phyloP scores from a whole-genome alignment of 139 green algal genomes.

The Ulvella scutata region DNA sequence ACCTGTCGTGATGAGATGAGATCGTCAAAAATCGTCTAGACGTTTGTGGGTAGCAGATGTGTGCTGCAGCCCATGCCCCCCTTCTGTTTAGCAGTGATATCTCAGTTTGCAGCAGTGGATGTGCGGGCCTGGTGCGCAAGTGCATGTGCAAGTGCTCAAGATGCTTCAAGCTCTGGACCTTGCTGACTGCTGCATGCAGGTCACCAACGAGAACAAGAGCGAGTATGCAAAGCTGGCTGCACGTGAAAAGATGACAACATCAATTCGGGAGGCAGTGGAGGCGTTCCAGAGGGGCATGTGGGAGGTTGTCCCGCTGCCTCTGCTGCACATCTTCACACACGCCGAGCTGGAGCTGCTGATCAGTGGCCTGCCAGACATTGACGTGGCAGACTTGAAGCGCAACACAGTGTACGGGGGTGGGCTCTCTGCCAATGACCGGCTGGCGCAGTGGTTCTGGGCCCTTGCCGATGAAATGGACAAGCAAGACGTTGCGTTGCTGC shows the following conservation, averaged over 20 bases:
- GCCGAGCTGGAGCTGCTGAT: slow-evolving; percentile 98
- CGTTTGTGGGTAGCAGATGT: too few relatives aligned
- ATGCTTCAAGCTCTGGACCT: too few relatives aligned
- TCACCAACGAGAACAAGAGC: slow-evolving; percentile 91
- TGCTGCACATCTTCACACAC: slow-evolving; percentile 88
- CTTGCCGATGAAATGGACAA: slow-evolving; percentile 66
- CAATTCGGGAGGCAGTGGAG: slow-evolving; percentile 72
- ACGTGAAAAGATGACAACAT: slow-evolving; percentile 84
- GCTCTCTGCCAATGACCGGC: background rate
- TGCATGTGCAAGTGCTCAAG: too few relatives aligned
- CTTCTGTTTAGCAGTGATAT: too few relatives aligned
- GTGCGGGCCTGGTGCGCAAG: too few relatives aligned
- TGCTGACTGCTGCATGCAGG: slow-evolving; percentile 22
- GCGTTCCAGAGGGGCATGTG: slow-evolving; percentile 79
- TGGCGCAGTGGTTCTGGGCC: slow-evolving; percentile 87
- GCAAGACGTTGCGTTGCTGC: slow-evolving; percentile 76
- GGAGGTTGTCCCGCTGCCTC: slow-evolving; percentile 73
- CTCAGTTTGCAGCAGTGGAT: too few relatives aligned
- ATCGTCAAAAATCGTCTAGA: too few relatives aligned
- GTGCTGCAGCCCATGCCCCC: too few relatives aligned
- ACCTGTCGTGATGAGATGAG: too few relatives aligned
- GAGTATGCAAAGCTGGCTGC: slow-evolving; percentile 92
- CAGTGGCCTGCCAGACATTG: slow-evolving; percentile 86
- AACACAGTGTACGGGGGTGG: slow-evolving; percentile 85
- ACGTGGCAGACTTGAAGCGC: slow-evolving; percentile 71